These are phyloP conservation scores for Grifola frondosa DNA, from an alignment of 1,284 basidiomycete species.

Conservation along the genomic window DNA sequence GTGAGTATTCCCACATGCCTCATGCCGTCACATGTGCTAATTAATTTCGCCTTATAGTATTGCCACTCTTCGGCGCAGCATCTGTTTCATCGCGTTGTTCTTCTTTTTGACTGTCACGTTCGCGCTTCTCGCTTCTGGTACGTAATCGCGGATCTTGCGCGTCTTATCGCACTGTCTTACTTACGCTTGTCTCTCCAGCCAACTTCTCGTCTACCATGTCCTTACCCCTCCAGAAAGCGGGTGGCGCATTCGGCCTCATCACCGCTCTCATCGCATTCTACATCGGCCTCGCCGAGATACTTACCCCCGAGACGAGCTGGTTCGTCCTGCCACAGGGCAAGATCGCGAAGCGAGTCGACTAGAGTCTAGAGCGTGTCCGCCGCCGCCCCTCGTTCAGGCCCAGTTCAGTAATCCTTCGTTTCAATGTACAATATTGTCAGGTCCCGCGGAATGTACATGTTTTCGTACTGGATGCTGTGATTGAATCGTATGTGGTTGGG, in stretches of 20 bases:
- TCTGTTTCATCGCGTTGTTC: conserved; percentile 71
- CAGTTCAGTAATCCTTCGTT: too few relatives aligned
- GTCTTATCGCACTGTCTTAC: background rate
- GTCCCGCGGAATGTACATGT: too few relatives aligned
- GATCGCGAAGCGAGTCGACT: conserved; percentile 29
- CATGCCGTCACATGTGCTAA: conserved; percentile 2
- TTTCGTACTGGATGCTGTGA: too few relatives aligned
- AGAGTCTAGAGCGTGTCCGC: too few relatives aligned
- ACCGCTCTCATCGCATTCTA: conserved; percentile 73
- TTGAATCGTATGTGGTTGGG: too few relatives aligned
- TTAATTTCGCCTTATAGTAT: conserved; percentile 41
- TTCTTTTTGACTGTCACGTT: conserved; percentile 70
- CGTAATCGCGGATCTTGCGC: conserved; percentile 21
- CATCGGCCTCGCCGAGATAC: conserved; percentile 59
- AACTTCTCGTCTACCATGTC: conserved; percentile 18
- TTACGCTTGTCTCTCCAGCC: conserved; percentile 12
- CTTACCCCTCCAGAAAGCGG: conserved; percentile 48
- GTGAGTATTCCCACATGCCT: conserved; percentile 36
- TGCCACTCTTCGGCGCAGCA: conserved; percentile 63
- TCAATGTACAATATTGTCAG: too few relatives aligned
- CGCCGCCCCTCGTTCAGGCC: too few relatives aligned
- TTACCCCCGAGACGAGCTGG: conserved; percentile 50
- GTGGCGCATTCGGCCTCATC: conserved; percentile 71
- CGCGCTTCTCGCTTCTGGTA: conserved; percentile 51
- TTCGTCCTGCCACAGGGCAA: conserved; percentile 52